These are phyloP conservation scores for Chlorencoelia australis DNA, from an alignment of 2,329 filamentous ascomycete genomes.

Conservation along the genomic window DNA sequence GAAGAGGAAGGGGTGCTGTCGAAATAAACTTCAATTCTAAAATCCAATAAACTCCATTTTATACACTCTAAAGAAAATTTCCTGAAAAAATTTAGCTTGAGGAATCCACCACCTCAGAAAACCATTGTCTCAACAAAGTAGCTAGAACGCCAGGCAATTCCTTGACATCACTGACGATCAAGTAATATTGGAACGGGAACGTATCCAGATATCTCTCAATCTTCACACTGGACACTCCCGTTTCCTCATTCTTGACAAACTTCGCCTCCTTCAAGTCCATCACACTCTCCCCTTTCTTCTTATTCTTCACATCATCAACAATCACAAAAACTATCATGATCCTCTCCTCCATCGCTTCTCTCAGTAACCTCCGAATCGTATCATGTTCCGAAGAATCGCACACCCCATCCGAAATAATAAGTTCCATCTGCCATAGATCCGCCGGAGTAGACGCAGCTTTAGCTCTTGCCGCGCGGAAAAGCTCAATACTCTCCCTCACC, in stretches of 20 bases:
- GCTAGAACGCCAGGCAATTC: conserved; percentile 85
- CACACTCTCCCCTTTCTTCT: conserved; percentile 55
- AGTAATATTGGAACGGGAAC: conserved; percentile 94
- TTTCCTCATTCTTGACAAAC: conserved; percentile 57
- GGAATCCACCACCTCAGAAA: conserved; percentile 56
- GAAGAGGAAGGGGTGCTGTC: no score
- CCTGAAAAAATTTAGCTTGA: no score
- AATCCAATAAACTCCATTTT: no score
- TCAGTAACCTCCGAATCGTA: conserved; percentile 67
- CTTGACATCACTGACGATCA: conserved; percentile 84
- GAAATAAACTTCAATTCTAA: no score
- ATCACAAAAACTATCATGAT: conserved; percentile 99
- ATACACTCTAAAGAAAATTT: no score
- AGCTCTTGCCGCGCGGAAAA: conserved; percentile 67
- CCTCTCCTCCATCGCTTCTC: conserved; percentile 81
- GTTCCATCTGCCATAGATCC: conserved; percentile 89
- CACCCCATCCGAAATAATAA: conserved; percentile 89
- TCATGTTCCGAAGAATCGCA: conserved; percentile 77
- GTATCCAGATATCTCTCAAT: conserved; percentile 89
- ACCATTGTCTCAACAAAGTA: conserved; percentile 88
- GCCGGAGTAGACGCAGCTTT: conserved; percentile 38
- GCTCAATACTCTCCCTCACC: conserved; percentile 64
- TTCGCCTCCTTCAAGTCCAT: conserved; percentile 80
- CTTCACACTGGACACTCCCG: conserved; percentile 55
- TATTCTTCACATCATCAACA: conserved; percentile 56